A percentile compares a stretch with the other conserved stretches of the same genome.
Evolutionary conservation across 192 early-diverging fungal genomes (phyloP).

Genomic region (Rhizophagus prolifer): DNA sequence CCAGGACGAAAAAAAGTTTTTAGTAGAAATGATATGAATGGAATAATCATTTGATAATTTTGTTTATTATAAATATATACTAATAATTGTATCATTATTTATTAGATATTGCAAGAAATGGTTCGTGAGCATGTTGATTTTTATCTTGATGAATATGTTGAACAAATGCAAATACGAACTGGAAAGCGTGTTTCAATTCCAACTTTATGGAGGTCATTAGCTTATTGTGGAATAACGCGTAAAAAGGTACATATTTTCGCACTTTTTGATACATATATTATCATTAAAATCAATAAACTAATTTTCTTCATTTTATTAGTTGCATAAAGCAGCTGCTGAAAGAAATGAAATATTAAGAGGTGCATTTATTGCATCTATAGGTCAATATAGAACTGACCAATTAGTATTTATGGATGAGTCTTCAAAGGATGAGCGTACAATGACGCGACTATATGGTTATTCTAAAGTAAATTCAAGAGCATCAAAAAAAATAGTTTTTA

Average conservation of each 20-base stretch:
- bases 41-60: no score
- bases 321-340: conserved; percentile 16
- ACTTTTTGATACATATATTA: not conserved
- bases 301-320: not conserved
- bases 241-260: conserved; percentile 7
- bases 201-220: conserved; percentile 2
- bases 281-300: no score
- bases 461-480: not conserved
- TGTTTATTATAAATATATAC: no score
- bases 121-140: not conserved
- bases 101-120: not conserved
- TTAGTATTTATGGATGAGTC: conserved; percentile 12
- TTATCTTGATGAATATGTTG: conserved; percentile 4
- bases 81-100: no score
- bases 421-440: not conserved
- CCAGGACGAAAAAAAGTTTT: no score
- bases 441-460: not conserved
- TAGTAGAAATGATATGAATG: no score
- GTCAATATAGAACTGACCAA: not conserved
- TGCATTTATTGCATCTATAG: conserved; percentile 4
- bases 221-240: not conserved
- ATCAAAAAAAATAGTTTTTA: conserved; percentile 4
- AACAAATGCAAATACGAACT: not conserved
- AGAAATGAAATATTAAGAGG: conserved; percentile 3
- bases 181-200: conserved; percentile 10